Evolutionary conservation across 2,329 filamentous ascomycete species (phyloP).

Genomic region (Aspergillus ruber): DNA sequence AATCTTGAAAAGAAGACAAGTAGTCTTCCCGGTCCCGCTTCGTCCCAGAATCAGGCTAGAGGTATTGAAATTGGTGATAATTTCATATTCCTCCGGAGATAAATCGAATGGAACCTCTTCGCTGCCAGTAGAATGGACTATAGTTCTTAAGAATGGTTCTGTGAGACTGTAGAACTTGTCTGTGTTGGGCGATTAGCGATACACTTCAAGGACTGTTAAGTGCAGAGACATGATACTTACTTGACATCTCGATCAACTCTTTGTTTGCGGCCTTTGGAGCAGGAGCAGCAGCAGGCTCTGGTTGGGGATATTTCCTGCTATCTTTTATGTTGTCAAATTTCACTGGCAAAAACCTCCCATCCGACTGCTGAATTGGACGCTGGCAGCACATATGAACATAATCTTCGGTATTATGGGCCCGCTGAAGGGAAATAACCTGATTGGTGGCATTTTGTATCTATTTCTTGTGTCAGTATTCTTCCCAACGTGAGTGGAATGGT

Average conservation of each 20-base stretch:
- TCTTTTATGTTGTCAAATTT: conserved; percentile 1
- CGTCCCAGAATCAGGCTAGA: conserved; percentile 24
- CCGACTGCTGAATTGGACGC: conserved; percentile 6
- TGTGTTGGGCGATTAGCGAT: background rate
- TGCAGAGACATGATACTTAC: background rate
- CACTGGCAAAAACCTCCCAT: conserved; percentile 9
- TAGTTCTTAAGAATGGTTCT: conserved; percentile 16
- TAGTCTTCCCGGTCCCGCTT: conserved; percentile 29
- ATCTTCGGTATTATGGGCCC: conserved; percentile 2
- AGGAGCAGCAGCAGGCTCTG: background rate
- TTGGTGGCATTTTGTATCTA: conserved; percentile 7
- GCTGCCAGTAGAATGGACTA: conserved; percentile 7
- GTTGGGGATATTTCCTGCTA: background rate
- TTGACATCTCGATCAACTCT: conserved; percentile 10
- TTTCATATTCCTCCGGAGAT: conserved; percentile 19
- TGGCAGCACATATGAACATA: conserved; percentile 2
- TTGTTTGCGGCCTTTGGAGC: conserved; percentile 1
- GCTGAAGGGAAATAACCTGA: conserved; percentile 7
- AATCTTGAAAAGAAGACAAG: conserved; percentile 25
- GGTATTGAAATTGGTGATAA: conserved; percentile 19
- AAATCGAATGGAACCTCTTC: conserved; percentile 29
- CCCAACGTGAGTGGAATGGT: background rate
- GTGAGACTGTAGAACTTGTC: conserved; percentile 27
- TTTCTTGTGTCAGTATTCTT: background rate
- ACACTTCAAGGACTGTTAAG: background rate